phyloP scores from a whole-genome alignment of 805 yeast species.

The Wickerhamomyces rabaulensis region DNA sequence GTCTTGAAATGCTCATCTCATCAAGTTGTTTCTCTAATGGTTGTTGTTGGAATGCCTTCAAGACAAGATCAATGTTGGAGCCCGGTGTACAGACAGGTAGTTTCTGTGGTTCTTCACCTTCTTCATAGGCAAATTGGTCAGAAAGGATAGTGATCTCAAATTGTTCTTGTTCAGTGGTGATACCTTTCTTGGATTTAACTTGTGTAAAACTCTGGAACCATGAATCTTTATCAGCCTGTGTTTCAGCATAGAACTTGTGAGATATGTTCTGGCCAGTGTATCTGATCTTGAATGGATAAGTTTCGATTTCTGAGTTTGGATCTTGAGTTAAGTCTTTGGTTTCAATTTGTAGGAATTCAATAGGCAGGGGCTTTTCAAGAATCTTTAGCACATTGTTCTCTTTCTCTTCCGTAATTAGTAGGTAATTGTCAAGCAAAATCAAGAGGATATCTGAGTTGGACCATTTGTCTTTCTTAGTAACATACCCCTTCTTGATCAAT shows the following conservation, averaged over 20 bases:
- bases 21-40: constrained; percentile 16
- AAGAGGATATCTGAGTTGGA: constrained; percentile 47
- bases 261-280: constrained; percentile 53
- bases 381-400: constrained; percentile 38
- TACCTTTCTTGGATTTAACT: constrained; percentile 39
- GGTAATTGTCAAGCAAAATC: constrained; percentile 64
- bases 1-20: constrained; percentile 26
- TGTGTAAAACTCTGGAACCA: constrained; percentile 53
- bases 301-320: constrained; percentile 11
- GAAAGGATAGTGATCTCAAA: constrained; percentile 48
- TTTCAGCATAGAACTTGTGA: constrained; percentile 43
- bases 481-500: constrained; percentile 52
- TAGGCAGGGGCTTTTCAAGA: constrained; percentile 55
- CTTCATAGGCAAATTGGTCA: constrained; percentile 64
- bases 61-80: constrained; percentile 45
- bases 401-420: constrained; percentile 57
- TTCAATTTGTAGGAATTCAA: constrained; percentile 53
- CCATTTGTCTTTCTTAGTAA: constrained; percentile 57
- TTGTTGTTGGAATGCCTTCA: constrained; percentile 29
- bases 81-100: constrained; percentile 47
- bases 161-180: constrained; percentile 42
- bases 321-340: constrained; percentile 28
- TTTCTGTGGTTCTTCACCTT: constrained; percentile 41
- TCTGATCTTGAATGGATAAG: constrained; percentile 44
- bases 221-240: constrained; percentile 43